phyloP scores from a whole-genome alignment of 805 yeast species.

The Metschnikowia cerradonensis region DNA sequence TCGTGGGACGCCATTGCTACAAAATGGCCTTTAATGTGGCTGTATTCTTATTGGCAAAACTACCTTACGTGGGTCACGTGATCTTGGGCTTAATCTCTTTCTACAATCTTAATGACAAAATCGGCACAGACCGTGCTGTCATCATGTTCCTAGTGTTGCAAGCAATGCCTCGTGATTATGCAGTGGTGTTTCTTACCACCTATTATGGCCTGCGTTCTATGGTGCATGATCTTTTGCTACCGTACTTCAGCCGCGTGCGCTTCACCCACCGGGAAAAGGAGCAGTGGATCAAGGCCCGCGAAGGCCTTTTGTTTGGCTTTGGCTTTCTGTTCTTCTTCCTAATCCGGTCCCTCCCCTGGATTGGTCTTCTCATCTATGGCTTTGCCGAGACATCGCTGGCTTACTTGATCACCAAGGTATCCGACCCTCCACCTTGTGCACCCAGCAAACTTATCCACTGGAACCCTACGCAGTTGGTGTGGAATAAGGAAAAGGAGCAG shows the following conservation, averaged over 20 bases:
- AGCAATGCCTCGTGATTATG: conserved; percentile 31
- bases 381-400: conserved; percentile 53
- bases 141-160: conserved; percentile 32
- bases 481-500: conserved; percentile 23
- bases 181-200: conserved; percentile 36
- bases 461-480: conserved; percentile 28
- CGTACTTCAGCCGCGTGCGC: conserved; percentile 48
- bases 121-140: conserved; percentile 46
- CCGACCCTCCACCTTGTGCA: conserved; percentile 40
- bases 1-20: conserved; percentile 17
- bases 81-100: conserved; percentile 43
- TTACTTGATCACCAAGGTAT: conserved; percentile 48
- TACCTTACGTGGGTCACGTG: conserved; percentile 42
- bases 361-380: conserved; percentile 47
- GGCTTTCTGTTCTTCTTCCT: conserved; percentile 45
- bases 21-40: conserved; percentile 24
- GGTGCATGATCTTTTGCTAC: conserved; percentile 43
- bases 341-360: conserved; percentile 38
- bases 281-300: conserved; percentile 50
- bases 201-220: conserved; percentile 47
- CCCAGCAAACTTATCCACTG: conserved; percentile 26
- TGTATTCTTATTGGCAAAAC: conserved; percentile 29
- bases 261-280: conserved; percentile 39
- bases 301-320: conserved; percentile 55
- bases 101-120: conserved; percentile 37